Evolutionary conservation across 805 yeast genomes (phyloP).

Genomic region (Yarrowia yakushimensis): DNA sequence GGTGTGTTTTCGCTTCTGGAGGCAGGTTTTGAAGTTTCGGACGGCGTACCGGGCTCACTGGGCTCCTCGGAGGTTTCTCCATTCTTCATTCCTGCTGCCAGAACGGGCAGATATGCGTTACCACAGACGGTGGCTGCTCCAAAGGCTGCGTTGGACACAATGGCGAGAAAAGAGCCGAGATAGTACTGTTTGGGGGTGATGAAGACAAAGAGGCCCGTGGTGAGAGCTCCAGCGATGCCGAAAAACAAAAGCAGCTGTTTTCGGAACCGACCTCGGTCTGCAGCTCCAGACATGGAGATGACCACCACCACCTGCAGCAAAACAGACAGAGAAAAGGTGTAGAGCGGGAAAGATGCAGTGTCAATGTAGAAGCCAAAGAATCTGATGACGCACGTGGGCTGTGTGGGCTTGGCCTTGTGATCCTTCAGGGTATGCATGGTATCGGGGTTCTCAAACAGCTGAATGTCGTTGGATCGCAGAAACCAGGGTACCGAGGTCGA

Average conservation of each 20-base stretch:
- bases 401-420: slow-evolving; percentile 28
- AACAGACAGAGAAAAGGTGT: slow-evolving; percentile 70
- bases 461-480: not conserved
- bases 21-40: not conserved
- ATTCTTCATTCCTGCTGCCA: slow-evolving; percentile 41
- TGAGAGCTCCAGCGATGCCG: slow-evolving; percentile 56
- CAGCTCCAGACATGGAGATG: slow-evolving; percentile 67
- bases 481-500: slow-evolving; percentile 22
- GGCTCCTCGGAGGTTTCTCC: not conserved
- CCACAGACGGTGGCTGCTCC: slow-evolving; percentile 81
- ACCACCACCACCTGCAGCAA: slow-evolving; percentile 68
- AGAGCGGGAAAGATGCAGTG: slow-evolving; percentile 69
- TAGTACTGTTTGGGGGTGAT: slow-evolving; percentile 46
- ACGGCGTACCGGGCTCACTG: not conserved
- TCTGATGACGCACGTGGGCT: slow-evolving; percentile 48
- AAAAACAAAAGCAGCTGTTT: slow-evolving; percentile 53
- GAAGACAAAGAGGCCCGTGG: slow-evolving; percentile 48
- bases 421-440: slow-evolving; percentile 21
- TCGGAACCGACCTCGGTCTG: slow-evolving; percentile 60
- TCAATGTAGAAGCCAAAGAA: slow-evolving; percentile 52
- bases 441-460: not conserved
- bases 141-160: slow-evolving; percentile 62
- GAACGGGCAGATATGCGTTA: slow-evolving; percentile 63
- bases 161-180: slow-evolving; percentile 53
- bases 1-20: not conserved